Evolutionary conservation across 805 yeast species (phyloP).

Genomic region (Wickerhamomyces subpelliculosus): DNA sequence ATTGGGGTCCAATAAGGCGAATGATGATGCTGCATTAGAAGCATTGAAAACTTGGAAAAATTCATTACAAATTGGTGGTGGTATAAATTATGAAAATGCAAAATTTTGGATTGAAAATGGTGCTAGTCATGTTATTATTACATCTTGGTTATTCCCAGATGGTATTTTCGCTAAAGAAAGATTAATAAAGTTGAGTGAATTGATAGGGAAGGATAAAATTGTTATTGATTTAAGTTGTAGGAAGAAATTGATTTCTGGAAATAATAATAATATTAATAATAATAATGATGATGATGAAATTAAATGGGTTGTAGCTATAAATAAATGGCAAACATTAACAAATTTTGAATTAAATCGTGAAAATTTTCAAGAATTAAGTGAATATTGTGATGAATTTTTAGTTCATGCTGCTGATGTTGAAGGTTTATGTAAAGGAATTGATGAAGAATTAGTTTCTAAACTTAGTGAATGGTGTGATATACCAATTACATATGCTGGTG

Average conservation of each 20-base stretch:
- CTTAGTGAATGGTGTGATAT: conserved; percentile 77
- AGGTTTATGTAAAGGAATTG: conserved; percentile 92
- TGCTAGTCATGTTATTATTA: conserved; percentile 86
- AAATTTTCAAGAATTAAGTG: conserved; percentile 45
- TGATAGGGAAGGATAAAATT: conserved; percentile 61
- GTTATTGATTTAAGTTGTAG: conserved; percentile 91
- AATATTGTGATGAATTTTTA: conserved; percentile 78
- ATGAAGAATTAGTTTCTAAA: conserved; percentile 61
- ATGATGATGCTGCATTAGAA: conserved; percentile 74
- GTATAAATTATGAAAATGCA: conserved; percentile 73
- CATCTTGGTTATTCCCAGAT: conserved; percentile 81
- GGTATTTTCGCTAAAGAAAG: conserved; percentile 47
- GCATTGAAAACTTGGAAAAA: conserved; percentile 75
- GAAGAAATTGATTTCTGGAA: too few species aligned
- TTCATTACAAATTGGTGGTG: conserved; percentile 86
- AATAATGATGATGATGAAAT: conserved; percentile 12
- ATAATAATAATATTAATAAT: too few species aligned
- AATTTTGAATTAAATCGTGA: conserved; percentile 45
- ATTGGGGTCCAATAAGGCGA: conserved; percentile 67
- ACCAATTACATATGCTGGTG: conserved; percentile 94
- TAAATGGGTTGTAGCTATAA: conserved; percentile 92
- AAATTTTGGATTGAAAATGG: conserved; percentile 65
- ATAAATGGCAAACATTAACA: conserved; percentile 94
- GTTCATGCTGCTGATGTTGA: conserved; percentile 99
- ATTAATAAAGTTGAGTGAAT: conserved; percentile 38